phyloP scores from a whole-genome alignment of 768 basidiomycete genomes.

The Pleurotus tuoliensis region DNA sequence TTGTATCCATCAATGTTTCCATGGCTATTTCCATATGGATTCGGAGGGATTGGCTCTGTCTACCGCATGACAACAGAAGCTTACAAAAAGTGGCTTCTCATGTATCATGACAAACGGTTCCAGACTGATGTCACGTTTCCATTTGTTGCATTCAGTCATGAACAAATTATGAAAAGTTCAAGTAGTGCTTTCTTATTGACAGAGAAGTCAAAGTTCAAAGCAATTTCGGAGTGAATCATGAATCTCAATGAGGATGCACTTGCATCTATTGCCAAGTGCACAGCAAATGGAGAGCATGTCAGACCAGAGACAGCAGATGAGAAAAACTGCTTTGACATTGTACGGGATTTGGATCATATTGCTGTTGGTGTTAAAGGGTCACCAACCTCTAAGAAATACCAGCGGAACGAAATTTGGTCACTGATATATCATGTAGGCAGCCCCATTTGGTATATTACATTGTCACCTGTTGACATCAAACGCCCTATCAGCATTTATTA shows the following conservation, averaged over 20 bases:
- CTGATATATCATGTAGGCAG: not conserved
- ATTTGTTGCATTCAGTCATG: constrained; percentile 11
- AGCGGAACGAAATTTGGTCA: not conserved
- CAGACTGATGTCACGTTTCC: too few relatives aligned
- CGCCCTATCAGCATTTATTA: not conserved
- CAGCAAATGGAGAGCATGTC: constrained; percentile 21
- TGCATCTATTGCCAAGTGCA: constrained; percentile 11
- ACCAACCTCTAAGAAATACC: not conserved
- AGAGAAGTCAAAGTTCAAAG: constrained; percentile 21
- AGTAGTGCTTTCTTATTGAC: constrained; percentile 24
- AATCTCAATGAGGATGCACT: constrained; percentile 19
- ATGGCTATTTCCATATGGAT: constrained; percentile 38
- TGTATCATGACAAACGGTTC: constrained; percentile 16
- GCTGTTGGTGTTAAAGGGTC: constrained; percentile 26
- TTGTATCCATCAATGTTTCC: constrained; percentile 24
- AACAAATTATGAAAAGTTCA: constrained; percentile 20
- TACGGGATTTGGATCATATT: constrained; percentile 32
- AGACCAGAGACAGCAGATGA: constrained; percentile 26
- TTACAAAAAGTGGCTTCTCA: constrained; percentile 24
- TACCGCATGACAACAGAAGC: constrained; percentile 10
- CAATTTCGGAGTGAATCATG: constrained; percentile 18
- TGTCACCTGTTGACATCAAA: too few relatives aligned
- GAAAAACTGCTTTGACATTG: constrained; percentile 27
- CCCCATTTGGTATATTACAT: too few relatives aligned
- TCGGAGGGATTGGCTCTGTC: constrained; percentile 22